Evolutionary conservation across 495 filamentous ascomycete genomes (phyloP), one percentile per base, ranked within the genome.

Genomic region (Daldinia bambusicola): DNA sequence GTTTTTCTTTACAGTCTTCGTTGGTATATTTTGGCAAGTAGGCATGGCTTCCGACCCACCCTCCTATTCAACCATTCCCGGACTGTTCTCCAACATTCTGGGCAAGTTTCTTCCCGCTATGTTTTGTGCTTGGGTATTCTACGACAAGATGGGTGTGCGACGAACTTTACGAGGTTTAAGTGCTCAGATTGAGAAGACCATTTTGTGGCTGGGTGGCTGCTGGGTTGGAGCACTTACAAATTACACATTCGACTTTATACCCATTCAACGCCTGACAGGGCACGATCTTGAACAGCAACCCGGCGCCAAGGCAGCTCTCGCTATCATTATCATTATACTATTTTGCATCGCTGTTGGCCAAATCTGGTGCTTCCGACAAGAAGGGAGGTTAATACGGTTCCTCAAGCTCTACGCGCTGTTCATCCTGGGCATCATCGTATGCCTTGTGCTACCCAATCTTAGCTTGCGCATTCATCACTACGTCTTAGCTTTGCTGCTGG

Each of bases 381-480:
- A 92, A 53, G 92, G 88, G 0, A 83, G 90, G 9, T 82, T 97
- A 51, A 84, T 90, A 1, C 81, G 80, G 14, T 93, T 92, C 72
- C 81, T 96, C 13, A 87, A 86, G 52, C 81, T 98, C 8, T 99
- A 98, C 74, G 76, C 74, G 3, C 69, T 86, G 9, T 83, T 91
- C 31, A 84, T 90, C 56, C 74, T 80, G 0, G 79, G 82, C 0
- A 84, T 93, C 16, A 57, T 92, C 51, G 79, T 93, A 62, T 84
- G 92, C 45, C 82, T 94, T 0, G 84, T 88, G 0, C 80, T 97
- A 10, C 94, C 95, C 0, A 87, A 87, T n/a, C 89, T 97, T n/a
- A 90, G 87, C 53, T 86, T 99, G 55, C 87, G 95, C 10, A 94
- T 98, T 63, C 96, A 98, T 74, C 95, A 99, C 75, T 99, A 99